Evolutionary conservation across 129 eudicot genomes (phyloP).

Genomic region (Centella asiatica): DNA sequence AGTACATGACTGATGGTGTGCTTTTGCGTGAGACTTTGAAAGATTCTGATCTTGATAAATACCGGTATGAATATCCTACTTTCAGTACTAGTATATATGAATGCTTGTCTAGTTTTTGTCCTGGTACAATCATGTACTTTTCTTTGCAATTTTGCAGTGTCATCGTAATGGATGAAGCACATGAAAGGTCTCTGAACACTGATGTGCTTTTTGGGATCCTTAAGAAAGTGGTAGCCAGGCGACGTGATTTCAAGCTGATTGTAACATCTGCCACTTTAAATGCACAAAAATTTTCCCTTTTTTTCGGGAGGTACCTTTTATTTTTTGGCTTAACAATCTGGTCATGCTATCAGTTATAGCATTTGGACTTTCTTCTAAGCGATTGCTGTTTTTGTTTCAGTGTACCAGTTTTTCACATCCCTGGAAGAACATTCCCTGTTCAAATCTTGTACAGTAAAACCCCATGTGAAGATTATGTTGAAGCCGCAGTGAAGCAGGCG

Average conservation of each 20-base stretch:
- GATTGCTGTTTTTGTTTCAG: conserved; percentile 23
- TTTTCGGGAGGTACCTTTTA: conserved; percentile 49
- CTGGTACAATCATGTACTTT: neutral
- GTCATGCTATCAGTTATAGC: neutral
- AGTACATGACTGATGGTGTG: conserved; percentile 79
- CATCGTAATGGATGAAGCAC: conserved; percentile 72
- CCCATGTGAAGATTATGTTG: conserved; percentile 71
- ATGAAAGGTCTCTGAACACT: conserved; percentile 62
- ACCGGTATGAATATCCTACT: conserved; percentile 31
- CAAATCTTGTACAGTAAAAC: conserved; percentile 52
- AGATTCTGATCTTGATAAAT: conserved; percentile 70
- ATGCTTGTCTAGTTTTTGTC: neutral
- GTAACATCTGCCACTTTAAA: conserved; percentile 73
- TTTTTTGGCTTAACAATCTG: neutral
- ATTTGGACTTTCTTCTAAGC: neutral
- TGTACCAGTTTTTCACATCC: conserved; percentile 63
- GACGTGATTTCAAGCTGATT: conserved; percentile 66
- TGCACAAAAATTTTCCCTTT: conserved; percentile 58
- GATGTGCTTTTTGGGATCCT: conserved; percentile 65
- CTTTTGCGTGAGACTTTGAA: conserved; percentile 66
- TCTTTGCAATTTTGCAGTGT: conserved; percentile 33
- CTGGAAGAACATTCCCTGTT: conserved; percentile 68
- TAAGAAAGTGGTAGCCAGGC: conserved; percentile 63
- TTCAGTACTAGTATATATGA: neutral
- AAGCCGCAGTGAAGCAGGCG: conserved; percentile 68